Percentiles rank a stretch among this genome's conserved stretches.
Conservation (phyloP, 345 rosid genomes). For the Jatropha curcas region DNA sequence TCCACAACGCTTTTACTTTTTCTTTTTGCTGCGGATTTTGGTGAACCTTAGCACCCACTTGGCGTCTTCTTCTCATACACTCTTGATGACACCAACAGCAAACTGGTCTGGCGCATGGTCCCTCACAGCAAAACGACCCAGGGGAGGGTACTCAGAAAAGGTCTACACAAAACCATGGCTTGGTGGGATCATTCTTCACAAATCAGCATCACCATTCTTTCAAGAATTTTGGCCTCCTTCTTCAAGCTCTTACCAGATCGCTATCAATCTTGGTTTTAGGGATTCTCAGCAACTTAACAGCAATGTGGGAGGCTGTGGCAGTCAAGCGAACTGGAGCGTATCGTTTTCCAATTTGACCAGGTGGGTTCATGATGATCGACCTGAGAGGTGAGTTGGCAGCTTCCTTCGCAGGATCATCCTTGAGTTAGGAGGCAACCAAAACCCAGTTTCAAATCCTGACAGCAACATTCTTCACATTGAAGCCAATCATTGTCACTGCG, state of each 20-base stretch:
- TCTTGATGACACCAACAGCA: too few relatives aligned
- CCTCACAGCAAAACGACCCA: too few relatives aligned
- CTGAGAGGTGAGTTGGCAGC: constrained; percentile 41
- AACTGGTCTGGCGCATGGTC: too few relatives aligned
- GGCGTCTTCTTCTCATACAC: too few relatives aligned
- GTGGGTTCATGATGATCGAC: constrained; percentile 47
- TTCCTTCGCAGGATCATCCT: constrained; percentile 46
- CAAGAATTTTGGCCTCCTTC: constrained; percentile 46
- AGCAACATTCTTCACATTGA: constrained; percentile 46
- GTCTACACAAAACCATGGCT: constrained; percentile 35
- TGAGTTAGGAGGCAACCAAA: constrained; percentile 38
- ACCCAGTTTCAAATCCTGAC: constrained; percentile 49
- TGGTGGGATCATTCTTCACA: constrained; percentile 41
- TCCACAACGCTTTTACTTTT: too few relatives aligned
- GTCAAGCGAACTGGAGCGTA: constrained; percentile 41
- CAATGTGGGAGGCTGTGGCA: constrained; percentile 47
- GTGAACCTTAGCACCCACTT: too few relatives aligned
- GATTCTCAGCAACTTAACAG: constrained; percentile 39
- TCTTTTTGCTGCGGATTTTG: too few relatives aligned
- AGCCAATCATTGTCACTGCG: constrained; percentile 41
- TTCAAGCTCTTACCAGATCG: constrained; percentile 44
- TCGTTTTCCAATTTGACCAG: constrained; percentile 45
- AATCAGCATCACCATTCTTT: constrained; percentile 45
- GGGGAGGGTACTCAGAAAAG: too few relatives aligned
- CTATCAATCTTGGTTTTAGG: constrained; percentile 41